These are phyloP conservation scores for Elsinoe batatas DNA, from an alignment of 2,329 filamentous ascomycete genomes.

Conservation along the genomic window DNA sequence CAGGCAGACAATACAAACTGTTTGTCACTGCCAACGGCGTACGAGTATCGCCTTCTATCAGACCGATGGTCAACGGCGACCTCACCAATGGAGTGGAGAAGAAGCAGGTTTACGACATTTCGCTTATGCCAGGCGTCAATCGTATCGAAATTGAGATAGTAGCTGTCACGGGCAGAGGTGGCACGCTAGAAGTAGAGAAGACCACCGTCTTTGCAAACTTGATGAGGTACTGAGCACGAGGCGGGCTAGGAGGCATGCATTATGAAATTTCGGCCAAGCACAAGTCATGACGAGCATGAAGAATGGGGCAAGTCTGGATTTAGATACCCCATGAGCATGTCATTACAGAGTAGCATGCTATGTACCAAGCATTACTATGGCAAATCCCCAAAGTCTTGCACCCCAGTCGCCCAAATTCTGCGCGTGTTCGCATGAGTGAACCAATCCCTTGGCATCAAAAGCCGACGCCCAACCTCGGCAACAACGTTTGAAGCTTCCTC, in stretches of 20 bases:
- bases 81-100: conserved; percentile 24
- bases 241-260: neutral
- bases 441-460: neutral
- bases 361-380: neutral
- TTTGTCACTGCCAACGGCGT: conserved; percentile 63
- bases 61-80: conserved; percentile 35
- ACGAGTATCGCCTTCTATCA: conserved; percentile 40
- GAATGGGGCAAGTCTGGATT: neutral
- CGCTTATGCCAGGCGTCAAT: conserved; percentile 63
- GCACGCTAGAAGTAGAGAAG: conserved; percentile 61
- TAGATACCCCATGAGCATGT: neutral
- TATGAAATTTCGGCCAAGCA: neutral
- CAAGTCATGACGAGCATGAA: neutral
- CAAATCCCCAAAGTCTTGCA: neutral
- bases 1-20: conserved; percentile 61
- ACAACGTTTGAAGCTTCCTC: neutral
- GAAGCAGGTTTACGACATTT: conserved; percentile 65
- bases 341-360: neutral
- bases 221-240: conserved; percentile 35
- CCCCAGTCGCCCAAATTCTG: no score
- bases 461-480: conserved; percentile 9
- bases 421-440: neutral
- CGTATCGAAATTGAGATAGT: conserved; percentile 69
- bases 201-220: conserved; percentile 68
- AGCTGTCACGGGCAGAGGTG: conserved; percentile 46